phyloP scores from a whole-genome alignment of 1,284 basidiomycete genomes.

The Mycosarcoma mackinlayi region DNA sequence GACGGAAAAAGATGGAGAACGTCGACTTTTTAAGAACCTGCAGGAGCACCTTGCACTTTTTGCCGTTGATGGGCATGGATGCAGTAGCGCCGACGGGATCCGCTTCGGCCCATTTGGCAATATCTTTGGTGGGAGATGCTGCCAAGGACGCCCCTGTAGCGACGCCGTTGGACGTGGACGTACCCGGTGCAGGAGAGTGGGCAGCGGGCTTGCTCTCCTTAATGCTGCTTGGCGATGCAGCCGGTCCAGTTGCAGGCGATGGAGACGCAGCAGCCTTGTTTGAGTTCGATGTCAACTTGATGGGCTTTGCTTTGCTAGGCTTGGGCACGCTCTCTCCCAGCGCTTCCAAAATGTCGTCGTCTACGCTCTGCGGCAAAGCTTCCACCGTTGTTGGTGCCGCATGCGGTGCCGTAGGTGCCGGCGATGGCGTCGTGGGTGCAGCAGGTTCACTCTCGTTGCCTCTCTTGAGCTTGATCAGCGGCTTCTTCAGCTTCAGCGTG shows the following conservation, averaged over 20 bases:
- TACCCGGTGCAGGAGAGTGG: conserved; percentile 11
- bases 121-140: conserved; percentile 26
- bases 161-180: conserved; percentile 10
- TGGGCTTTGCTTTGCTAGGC: conserved; percentile 29
- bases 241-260: conserved; percentile 13
- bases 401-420: conserved; percentile 8
- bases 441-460: conserved; percentile 19
- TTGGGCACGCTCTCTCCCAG: conserved; percentile 43
- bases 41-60: conserved; percentile 80
- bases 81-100: conserved; percentile 53
- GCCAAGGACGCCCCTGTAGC: conserved; percentile 10
- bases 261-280: conserved; percentile 18
- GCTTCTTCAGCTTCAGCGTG: conserved; percentile 45
- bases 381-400: conserved; percentile 2
- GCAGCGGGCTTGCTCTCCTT: conserved; percentile 24
- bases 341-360: conserved; percentile 46
- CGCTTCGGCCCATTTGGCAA: conserved; percentile 33
- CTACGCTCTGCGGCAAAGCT: conserved; percentile 23
- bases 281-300: conserved; percentile 5
- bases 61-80: conserved; percentile 61
- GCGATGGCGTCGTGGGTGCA: conserved; percentile 7
- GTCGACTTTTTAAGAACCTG: conserved; percentile 76
- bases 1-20: conserved; percentile 80
- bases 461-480: conserved; percentile 51
- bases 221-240: conserved; percentile 16